A percentile compares a stretch with the other conserved stretches of the same genome.
phyloP scores from a whole-genome alignment of 2,329 filamentous ascomycete species.

The Pyrenochaeta sp. region DNA sequence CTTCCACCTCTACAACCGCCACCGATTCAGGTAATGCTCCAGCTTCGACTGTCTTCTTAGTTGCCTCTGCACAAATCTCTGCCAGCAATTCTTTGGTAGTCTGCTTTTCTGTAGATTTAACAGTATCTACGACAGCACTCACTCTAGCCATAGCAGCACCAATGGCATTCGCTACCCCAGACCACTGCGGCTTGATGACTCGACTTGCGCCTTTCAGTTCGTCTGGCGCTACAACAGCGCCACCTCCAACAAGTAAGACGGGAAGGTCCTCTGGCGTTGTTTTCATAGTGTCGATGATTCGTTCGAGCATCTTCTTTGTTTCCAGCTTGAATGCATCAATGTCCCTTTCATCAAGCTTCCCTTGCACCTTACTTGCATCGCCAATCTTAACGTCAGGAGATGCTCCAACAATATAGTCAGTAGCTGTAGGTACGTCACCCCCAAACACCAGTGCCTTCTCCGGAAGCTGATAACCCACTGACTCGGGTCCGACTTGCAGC shows the following conservation, averaged over 20 bases:
- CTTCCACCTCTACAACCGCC: slow-evolving; percentile 50
- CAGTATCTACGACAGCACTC: slow-evolving; percentile 55
- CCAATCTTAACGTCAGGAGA: slow-evolving; percentile 53
- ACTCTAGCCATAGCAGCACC: slow-evolving; percentile 70
- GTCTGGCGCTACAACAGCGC: slow-evolving; percentile 66
- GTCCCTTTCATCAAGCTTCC: slow-evolving; percentile 45
- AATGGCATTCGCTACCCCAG: slow-evolving; percentile 70
- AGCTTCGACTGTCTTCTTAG: slow-evolving; percentile 50
- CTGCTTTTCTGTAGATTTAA: slow-evolving; percentile 49
- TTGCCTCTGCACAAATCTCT: slow-evolving; percentile 50
- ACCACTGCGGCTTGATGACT: slow-evolving; percentile 65
- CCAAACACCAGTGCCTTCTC: slow-evolving; percentile 66
- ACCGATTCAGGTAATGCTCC: slow-evolving; percentile 46
- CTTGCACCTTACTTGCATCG: slow-evolving; percentile 48
- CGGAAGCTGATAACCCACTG: slow-evolving; percentile 66
- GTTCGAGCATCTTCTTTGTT: slow-evolving; percentile 63
- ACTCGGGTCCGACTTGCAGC: slow-evolving; percentile 66
- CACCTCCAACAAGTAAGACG: slow-evolving; percentile 70
- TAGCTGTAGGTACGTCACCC: slow-evolving; percentile 65
- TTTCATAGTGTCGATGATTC: slow-evolving; percentile 69
- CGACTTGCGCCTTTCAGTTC: slow-evolving; percentile 64
- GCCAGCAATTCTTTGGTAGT: slow-evolving; percentile 44
- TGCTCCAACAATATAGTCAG: slow-evolving; percentile 60
- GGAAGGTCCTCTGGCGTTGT: slow-evolving; percentile 67
- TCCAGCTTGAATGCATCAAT: slow-evolving; percentile 50